Evolutionary conservation across 805 yeast species (phyloP), one percentile per base, ranked within the genome.

Genomic region (Sugiyamaella chiloensis): DNA sequence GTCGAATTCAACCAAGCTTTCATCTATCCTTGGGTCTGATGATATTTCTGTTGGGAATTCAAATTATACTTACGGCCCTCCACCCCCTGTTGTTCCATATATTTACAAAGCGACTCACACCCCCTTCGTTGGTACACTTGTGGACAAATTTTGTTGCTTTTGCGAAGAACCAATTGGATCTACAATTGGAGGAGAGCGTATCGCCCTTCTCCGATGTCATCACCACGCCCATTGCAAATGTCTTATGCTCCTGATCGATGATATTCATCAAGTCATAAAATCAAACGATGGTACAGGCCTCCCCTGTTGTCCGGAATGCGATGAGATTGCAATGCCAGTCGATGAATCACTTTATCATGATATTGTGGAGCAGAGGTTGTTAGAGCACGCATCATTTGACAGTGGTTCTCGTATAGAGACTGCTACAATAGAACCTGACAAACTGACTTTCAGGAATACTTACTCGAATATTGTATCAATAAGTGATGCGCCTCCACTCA

Each of bases 151-250:
- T 11, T 55, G 59, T 46, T 52, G 56, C 40, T 52, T 55, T 24
- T 55, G 59, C 37, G 59, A 53, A 32, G 59, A 55, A 27, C 48
- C 56, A 1, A 46, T 52, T 3, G 55, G 52, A 12, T 29, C 46
- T 23, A 35, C 41, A 14, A 45, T 55, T 2, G 46, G 40, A 2
- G 54, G 51, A 12, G 59, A 55, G 32, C 42, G 45, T 39, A 27
- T 52, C 3, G 47, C 52, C 19, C 27, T 47, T 29, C 44, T 55
- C 30, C 37, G 29, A 14, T 55, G 59, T 40, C 23, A 41, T 7
- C 56, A 55, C 27, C 47, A 53, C 20, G 29, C 52, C 21, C 59
- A 55, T 40, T 55, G 31, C 42, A 44, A 53, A 24, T 55, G 59
- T 37, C 42, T 55, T 19, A 20, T 23, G 4, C 39, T 49, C 21